phyloP scores from a whole-genome alignment of 2,329 filamentous ascomycete species.

The Onygenales sp. region DNA sequence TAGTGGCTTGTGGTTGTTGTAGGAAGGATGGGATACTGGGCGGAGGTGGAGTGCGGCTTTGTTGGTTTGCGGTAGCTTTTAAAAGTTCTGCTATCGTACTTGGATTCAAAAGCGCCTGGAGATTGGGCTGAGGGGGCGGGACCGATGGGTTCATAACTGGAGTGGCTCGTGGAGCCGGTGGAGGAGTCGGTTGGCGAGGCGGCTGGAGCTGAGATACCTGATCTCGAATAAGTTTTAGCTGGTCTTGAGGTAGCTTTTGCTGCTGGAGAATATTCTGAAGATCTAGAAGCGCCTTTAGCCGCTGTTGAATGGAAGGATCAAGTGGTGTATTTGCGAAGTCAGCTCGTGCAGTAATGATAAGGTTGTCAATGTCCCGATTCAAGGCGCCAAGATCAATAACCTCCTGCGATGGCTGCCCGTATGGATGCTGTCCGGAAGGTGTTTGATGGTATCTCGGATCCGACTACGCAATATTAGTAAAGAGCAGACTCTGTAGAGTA shows the following conservation, averaged over 20 bases:
- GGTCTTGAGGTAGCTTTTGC: constrained; percentile 67
- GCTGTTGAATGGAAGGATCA: constrained; percentile 66
- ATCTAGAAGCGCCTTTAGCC: constrained; percentile 75
- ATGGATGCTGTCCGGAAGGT: constrained; percentile 20
- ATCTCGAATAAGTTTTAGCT: constrained; percentile 74
- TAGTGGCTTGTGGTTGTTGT: constrained; percentile 49
- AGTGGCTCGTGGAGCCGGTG: constrained; percentile 9
- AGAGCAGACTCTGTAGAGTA: not conserved
- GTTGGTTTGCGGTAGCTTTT: constrained; percentile 32
- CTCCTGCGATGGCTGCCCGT: constrained; percentile 25
- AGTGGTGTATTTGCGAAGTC: constrained; percentile 68
- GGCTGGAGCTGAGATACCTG: constrained; percentile 69
- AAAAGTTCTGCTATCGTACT: constrained; percentile 36
- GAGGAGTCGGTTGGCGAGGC: constrained; percentile 23
- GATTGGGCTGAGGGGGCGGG: constrained; percentile 20
- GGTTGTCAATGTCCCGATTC: constrained; percentile 70
- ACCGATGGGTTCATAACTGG: constrained; percentile 15
- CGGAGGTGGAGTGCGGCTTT: constrained; percentile 37
- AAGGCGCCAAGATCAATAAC: constrained; percentile 56
- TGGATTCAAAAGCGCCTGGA: constrained; percentile 28
- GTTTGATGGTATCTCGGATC: no score
- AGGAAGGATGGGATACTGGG: constrained; percentile 33
- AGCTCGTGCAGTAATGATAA: constrained; percentile 63
- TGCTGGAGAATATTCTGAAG: constrained; percentile 71
- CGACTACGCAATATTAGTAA: not conserved